Evolutionary conservation across 352 stramenopile genomes (phyloP), one percentile per base, ranked within the genome.

Genomic region (Globisporangium solare): DNA sequence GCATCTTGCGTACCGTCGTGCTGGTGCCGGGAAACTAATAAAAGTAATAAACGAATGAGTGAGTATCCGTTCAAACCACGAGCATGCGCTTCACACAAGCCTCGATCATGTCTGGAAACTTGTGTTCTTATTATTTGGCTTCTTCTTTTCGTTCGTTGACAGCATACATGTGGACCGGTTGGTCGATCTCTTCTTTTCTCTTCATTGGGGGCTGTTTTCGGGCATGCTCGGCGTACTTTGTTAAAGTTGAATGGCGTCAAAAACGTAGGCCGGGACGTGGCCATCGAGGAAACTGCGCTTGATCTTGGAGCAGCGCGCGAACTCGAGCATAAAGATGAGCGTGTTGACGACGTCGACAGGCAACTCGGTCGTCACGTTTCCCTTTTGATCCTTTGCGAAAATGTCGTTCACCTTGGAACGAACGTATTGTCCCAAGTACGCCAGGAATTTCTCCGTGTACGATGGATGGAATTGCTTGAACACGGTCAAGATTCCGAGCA

Each of bases 401-500:
- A 90, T 78, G 48, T 94, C 86, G 51, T 91, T 92, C 35, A 92
- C 80, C 61, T 89, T 95, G 12, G 91, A 82, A 31, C 90, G 87
- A 46, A 98, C 87, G 61, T 91, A 98, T 70, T 98, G 94, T 7
- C 91, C 89, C 58, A 98, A 63, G 57, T 97, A 98, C 20, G 85
- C 78, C 15, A 98, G 71, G 54, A 98, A 96, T 52, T 93, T 90
- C 55, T 96, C 79, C n/a, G 86, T 92, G 71, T 97, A 97, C 22
- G 88, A 95, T 53, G 90, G 88, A 67, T 98, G 93, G 67, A 98
- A 98, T 70, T 98, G 94, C 68, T 96, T 97, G 54, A 98, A 83
- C 39, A 98, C 79, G 6, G 92, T 98, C 18, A 91, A 65, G 41
- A 97, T 91, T 11, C 94, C 94, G 21, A 96, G 70, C 31, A 97